A percentile compares a stretch with the other conserved stretches of the same genome.
Conservation (phyloP, 768 basidiomycete genomes). For the Hericium coralloides region DNA sequence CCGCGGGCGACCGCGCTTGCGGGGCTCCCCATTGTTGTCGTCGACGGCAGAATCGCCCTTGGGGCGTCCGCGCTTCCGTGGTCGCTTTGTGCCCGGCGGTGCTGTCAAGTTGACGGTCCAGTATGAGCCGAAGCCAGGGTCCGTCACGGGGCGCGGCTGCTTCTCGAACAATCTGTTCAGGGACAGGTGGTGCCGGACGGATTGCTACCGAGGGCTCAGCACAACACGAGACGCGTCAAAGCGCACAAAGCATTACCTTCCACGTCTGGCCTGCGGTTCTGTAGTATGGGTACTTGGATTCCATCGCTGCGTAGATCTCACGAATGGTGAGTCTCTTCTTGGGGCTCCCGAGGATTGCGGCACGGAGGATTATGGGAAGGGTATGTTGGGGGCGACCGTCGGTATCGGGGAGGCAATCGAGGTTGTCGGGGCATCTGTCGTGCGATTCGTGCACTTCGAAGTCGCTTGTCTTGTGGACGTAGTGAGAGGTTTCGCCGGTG, state of each 20-base stretch:
- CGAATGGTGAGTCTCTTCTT: conserved; percentile 72
- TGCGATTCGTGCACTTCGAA: conserved; percentile 49
- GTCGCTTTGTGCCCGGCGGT: conserved; percentile 81
- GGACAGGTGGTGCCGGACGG: conserved; percentile 78
- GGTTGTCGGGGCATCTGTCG: conserved; percentile 68
- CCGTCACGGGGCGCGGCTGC: conserved; percentile 72
- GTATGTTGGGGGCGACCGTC: conserved; percentile 76
- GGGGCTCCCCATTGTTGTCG: conserved; percentile 5
- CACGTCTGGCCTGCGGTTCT: conserved; percentile 74
- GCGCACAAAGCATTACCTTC: conserved; percentile 44
- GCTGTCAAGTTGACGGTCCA: conserved; percentile 85
- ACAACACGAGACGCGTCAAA: not conserved
- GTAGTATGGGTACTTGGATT: conserved; percentile 77
- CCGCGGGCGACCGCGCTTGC: conserved; percentile 16
- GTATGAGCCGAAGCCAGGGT: conserved; percentile 82
- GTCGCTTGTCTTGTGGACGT: not conserved
- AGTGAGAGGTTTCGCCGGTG: not conserved
- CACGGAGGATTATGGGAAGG: conserved; percentile 76
- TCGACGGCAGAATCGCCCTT: conserved; percentile 33
- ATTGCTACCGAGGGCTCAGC: conserved; percentile 47
- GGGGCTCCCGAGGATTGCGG: conserved; percentile 72
- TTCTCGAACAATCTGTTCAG: conserved; percentile 77
- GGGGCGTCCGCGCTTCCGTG: conserved; percentile 66
- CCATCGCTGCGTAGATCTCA: conserved; percentile 83
- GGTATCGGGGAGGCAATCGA: conserved; percentile 72